Evolutionary conservation across 169 alveolate genomes (phyloP).

Genomic region (Amoebophrya sp.): DNA sequence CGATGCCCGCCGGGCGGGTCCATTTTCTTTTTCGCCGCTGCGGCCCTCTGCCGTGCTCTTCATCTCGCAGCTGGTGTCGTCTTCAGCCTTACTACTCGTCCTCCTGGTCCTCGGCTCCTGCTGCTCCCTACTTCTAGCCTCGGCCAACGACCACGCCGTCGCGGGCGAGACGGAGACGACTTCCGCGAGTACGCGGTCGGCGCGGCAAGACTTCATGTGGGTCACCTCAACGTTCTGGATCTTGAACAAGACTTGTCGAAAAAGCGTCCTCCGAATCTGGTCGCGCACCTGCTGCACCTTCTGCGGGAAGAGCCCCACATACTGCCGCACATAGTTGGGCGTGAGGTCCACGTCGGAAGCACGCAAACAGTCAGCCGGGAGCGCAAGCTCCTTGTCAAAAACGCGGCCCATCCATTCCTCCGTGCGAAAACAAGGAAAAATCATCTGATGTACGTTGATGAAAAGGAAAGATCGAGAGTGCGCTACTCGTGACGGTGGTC

Average conservation of each 20-base stretch:
- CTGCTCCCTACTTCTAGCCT: too few relatives aligned
- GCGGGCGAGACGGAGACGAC: too few relatives aligned
- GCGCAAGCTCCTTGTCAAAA: background rate
- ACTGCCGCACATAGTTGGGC: background rate
- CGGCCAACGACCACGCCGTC: too few relatives aligned
- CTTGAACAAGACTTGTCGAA: background rate
- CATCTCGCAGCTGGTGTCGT: too few relatives aligned
- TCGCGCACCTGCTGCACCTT: background rate
- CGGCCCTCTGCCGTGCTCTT: too few relatives aligned
- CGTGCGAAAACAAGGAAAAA: background rate
- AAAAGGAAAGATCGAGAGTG: too few relatives aligned
- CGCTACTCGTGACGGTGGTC: too few relatives aligned
- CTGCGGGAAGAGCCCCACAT: background rate
- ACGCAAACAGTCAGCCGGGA: background rate
- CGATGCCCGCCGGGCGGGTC: too few relatives aligned
- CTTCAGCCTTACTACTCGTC: too few relatives aligned
- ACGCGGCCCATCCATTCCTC: background rate
- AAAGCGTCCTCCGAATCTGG: background rate
- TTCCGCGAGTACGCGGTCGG: background rate
- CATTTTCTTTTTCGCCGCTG: too few relatives aligned
- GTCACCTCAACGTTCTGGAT: background rate
- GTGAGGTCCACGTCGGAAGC: background rate
- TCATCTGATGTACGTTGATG: too few relatives aligned
- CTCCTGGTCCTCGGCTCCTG: too few relatives aligned
- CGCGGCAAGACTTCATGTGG: background rate